Conservation (phyloP, 768 basidiomycete genomes). For the Suillus subaureus region DNA sequence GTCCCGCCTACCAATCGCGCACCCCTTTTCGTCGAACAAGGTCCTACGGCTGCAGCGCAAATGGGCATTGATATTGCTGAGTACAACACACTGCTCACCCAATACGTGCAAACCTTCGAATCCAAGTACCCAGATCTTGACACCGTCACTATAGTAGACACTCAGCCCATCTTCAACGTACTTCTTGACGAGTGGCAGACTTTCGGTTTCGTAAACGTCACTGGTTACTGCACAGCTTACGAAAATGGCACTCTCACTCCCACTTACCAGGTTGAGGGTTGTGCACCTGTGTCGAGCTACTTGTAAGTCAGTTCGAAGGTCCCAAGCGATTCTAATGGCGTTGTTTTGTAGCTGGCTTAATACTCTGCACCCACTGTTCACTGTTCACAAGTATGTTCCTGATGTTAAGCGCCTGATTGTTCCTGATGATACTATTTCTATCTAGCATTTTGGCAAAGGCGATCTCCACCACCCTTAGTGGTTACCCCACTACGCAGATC, state of each 20-base stretch:
- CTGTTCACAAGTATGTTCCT: constrained; percentile 56
- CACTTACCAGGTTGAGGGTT: constrained; percentile 58
- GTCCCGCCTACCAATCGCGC: constrained; percentile 60
- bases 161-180: constrained; percentile 58
- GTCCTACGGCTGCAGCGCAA: constrained; percentile 25
- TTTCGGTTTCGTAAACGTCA: constrained; percentile 59
- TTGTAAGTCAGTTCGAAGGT: constrained; percentile 47
- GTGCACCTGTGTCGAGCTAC: constrained; percentile 65
- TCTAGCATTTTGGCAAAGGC: constrained; percentile 54
- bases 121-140: constrained; percentile 44
- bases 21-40: constrained; percentile 51
- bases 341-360: constrained; percentile 55
- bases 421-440: constrained; percentile 6
- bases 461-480: constrained; percentile 47
- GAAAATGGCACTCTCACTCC: constrained; percentile 53
- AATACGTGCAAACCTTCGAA: constrained; percentile 42
- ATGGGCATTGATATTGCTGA: constrained; percentile 41
- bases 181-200: constrained; percentile 53
- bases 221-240: constrained; percentile 62
- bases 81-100: constrained; percentile 52
- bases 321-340: not conserved
- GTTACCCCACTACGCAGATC: constrained; percentile 24
- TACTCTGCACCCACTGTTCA: constrained; percentile 60
- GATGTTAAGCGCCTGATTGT: not conserved
- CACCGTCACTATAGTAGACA: constrained; percentile 53